Conservation (phyloP, 495 filamentous ascomycete species). For the Xylaria flabelliformis region DNA sequence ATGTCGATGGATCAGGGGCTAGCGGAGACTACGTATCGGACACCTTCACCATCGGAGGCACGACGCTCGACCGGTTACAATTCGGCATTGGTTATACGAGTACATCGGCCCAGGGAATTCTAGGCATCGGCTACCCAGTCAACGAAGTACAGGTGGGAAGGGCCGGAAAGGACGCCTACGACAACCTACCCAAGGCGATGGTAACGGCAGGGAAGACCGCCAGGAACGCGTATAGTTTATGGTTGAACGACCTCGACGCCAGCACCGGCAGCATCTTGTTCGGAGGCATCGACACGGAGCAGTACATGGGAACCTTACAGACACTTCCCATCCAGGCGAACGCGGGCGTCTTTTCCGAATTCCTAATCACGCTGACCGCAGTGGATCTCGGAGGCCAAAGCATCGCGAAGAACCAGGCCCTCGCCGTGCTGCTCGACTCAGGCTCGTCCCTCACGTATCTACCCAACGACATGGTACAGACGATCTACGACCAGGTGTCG, state of each 20-base stretch:
- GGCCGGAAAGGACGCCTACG: conserved; percentile 65
- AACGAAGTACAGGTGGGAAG: conserved; percentile 82
- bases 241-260: conserved; percentile 82
- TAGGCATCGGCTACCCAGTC: conserved; percentile 86
- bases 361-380: conserved; percentile 78
- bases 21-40: conserved; percentile 85
- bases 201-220: conserved; percentile 72
- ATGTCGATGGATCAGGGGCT: conserved; percentile 85
- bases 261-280: conserved; percentile 85
- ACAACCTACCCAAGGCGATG: conserved; percentile 80
- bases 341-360: conserved; percentile 68
- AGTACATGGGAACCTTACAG: conserved; percentile 72
- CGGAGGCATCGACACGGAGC: conserved; percentile 85
- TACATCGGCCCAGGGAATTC: conserved; percentile 74
- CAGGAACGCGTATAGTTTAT: conserved; percentile 85
- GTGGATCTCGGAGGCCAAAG: conserved; percentile 51
- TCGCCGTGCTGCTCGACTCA: conserved; percentile 87
- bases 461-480: conserved; percentile 67
- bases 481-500: conserved; percentile 68
- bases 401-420: conserved; percentile 61
- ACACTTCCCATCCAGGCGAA: conserved; percentile 77
- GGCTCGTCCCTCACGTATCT: conserved; percentile 90
- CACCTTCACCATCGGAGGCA: conserved; percentile 69
- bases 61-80: conserved; percentile 69
- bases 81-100: conserved; percentile 87